Conservation (phyloP, 192 early-diverging fungal genomes). For the Coemansia sp. region DNA sequence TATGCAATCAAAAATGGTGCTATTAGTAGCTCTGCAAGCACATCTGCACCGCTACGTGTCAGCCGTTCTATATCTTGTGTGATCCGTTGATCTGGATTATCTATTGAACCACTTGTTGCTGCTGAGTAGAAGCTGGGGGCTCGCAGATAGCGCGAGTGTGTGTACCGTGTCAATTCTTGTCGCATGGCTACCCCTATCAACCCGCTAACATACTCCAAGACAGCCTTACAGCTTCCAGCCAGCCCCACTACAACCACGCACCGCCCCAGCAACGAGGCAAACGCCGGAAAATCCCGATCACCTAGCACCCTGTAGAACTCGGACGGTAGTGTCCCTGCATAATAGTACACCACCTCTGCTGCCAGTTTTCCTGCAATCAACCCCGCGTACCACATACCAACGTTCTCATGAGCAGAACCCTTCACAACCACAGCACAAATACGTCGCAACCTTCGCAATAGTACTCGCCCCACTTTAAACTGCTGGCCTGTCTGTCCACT, state of each 20-base stretch:
- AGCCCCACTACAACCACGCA: conserved; percentile 59
- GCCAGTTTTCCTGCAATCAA: conserved; percentile 32
- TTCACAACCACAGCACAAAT: conserved; percentile 18
- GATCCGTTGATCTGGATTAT: conserved; percentile 88
- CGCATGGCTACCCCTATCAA: conserved; percentile 66
- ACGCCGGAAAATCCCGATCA: conserved; percentile 61
- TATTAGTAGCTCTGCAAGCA: conserved; percentile 64
- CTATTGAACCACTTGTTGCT: conserved; percentile 57
- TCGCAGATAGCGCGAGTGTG: conserved; percentile 66
- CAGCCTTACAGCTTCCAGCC: conserved; percentile 61
- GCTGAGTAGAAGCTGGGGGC: conserved; percentile 62
- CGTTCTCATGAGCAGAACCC: conserved; percentile 8
- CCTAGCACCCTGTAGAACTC: conserved; percentile 74
- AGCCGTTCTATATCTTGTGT: conserved; percentile 88
- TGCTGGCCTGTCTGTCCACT: conserved; percentile 11
- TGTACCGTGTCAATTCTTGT: conserved; percentile 58
- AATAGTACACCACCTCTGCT: conserved; percentile 59
- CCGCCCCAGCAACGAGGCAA: conserved; percentile 57
- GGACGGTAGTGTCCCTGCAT: conserved; percentile 68
- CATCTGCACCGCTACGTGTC: conserved; percentile 47
- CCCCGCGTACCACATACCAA: conserved; percentile 27
- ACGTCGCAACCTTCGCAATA: conserved; percentile 26
- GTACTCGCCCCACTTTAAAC: conserved; percentile 27
- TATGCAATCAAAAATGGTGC: conserved; percentile 73
- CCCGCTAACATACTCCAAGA: conserved; percentile 61